These are phyloP conservation scores for Eremochloa ophiuroides DNA, from an alignment of 176 grass and related monocot genomes.

Conservation along the genomic window DNA sequence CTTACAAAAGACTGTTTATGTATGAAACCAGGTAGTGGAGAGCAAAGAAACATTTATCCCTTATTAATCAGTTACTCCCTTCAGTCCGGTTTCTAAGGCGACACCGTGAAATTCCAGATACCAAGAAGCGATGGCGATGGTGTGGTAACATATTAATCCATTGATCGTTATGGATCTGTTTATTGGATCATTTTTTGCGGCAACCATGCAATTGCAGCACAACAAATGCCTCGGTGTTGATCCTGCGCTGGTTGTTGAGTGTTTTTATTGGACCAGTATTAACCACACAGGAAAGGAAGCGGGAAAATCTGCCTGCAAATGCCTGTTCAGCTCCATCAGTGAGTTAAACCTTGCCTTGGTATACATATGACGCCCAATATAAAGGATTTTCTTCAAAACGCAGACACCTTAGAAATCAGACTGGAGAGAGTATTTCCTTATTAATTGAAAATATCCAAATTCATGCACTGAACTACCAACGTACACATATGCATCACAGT, in stretches of 20 bases:
- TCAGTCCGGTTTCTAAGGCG: not conserved
- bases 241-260: not conserved
- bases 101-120: not conserved
- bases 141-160: no score
- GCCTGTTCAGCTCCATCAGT: not conserved
- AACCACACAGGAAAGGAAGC: not conserved
- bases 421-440: not conserved
- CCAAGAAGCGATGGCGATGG: not conserved
- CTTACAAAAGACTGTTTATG: not conserved
- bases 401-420: not conserved
- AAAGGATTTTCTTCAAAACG: not conserved
- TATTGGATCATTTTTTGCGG: no score
- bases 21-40: not conserved
- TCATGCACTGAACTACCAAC: not conserved
- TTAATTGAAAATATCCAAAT: not conserved
- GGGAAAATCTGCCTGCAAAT: not conserved
- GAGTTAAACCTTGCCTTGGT: not conserved
- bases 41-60: not conserved
- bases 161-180: no score
- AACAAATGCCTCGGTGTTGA: not conserved
- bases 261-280: not conserved
- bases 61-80: not conserved
- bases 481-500: not conserved
- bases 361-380: not conserved
- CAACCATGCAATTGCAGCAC: no score